Conservation (phyloP, 192 early-diverging fungal genomes). For the Coemansia sp. region DNA sequence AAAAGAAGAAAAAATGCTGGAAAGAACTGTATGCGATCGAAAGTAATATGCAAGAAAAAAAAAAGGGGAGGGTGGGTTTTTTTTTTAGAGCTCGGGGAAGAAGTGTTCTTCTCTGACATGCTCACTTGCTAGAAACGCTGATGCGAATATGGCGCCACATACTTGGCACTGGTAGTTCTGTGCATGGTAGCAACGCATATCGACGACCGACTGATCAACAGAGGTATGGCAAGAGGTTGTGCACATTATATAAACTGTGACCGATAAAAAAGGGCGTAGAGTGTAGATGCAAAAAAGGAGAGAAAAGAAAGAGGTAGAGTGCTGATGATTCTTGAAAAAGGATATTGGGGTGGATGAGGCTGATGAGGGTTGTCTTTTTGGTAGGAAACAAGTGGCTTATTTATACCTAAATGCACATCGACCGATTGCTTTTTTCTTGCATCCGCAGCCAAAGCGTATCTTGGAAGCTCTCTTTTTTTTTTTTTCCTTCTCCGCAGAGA, state of each 20-base stretch:
- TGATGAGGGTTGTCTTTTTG: neutral
- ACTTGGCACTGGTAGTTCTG: conserved; percentile 27
- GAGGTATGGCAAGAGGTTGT: neutral
- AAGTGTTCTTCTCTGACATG: conserved; percentile 50
- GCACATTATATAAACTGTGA: conserved; percentile 1
- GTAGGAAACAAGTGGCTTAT: neutral
- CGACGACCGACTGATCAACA: neutral
- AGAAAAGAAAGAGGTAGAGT: neutral
- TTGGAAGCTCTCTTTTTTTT: neutral
- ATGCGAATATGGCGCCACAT: conserved; percentile 36
- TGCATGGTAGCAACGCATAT: conserved; percentile 20
- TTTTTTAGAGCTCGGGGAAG: conserved; percentile 44
- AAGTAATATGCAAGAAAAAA: neutral
- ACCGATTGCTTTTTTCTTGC: neutral
- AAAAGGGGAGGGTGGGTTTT: neutral
- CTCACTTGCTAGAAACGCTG: conserved; percentile 26
- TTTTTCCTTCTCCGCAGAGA: conserved; percentile 4
- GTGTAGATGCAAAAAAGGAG: neutral
- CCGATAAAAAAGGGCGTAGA: neutral
- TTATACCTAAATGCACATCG: neutral
- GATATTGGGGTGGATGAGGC: neutral
- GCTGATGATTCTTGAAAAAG: neutral
- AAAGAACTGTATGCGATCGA: neutral
- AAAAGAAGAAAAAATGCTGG: neutral
- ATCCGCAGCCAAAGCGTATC: neutral